phyloP scores from a whole-genome alignment of 1,284 basidiomycete genomes.

The Caloboletus inedulis region DNA sequence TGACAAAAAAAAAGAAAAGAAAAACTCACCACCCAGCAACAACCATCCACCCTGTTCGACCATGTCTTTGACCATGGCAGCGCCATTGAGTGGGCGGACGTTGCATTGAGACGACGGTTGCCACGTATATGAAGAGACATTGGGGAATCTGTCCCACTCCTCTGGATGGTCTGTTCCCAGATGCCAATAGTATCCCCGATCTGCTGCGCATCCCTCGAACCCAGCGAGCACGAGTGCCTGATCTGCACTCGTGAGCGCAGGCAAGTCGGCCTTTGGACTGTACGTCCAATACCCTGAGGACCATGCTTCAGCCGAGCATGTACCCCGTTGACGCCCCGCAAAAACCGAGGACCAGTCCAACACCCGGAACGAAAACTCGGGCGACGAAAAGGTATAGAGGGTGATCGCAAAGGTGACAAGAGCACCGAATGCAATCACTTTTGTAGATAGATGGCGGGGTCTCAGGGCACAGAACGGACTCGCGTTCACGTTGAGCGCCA shows the following conservation, averaged over 20 bases:
- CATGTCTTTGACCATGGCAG: constrained; percentile 48
- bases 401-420: constrained; percentile 22
- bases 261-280: constrained; percentile 34
- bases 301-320: constrained; percentile 45
- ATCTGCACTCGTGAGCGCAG: constrained; percentile 35
- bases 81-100: constrained; percentile 39
- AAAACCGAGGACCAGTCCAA: constrained; percentile 28
- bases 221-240: constrained; percentile 52
- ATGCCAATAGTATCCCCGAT: constrained; percentile 61
- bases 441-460: constrained; percentile 24
- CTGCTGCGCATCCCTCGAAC: constrained; percentile 57
- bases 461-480: constrained; percentile 13
- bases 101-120: constrained; percentile 43
- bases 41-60: constrained; percentile 71
- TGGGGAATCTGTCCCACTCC: constrained; percentile 50
- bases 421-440: constrained; percentile 20
- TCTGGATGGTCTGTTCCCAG: constrained; percentile 48
- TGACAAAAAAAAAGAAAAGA: background rate
- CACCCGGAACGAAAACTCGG: constrained; percentile 12
- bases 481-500: constrained; percentile 5
- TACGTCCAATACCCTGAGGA: constrained; percentile 43
- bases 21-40: constrained; percentile 52
- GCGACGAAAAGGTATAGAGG: constrained; percentile 26
- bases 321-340: constrained; percentile 19
- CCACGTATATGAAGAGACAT: constrained; percentile 52